Percentiles rank a stretch among this genome's conserved stretches.
phyloP scores from a whole-genome alignment of 192 early-diverging fungal species.

The Pilaira anomala region DNA sequence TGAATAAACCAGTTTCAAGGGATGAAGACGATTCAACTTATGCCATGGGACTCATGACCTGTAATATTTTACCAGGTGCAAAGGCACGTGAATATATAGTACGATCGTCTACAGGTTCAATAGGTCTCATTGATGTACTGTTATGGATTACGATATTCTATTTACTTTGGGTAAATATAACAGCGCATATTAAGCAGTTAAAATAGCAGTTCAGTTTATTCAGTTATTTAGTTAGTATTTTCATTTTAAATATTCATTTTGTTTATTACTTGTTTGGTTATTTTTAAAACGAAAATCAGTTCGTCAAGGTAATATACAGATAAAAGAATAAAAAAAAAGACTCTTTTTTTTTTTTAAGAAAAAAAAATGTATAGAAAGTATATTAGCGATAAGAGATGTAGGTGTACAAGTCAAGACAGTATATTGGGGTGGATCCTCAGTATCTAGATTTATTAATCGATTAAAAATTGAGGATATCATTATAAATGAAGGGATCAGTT shows the following conservation, averaged over 20 bases:
- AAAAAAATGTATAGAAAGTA: constrained; percentile 46
- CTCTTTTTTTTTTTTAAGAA: background rate
- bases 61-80: constrained; percentile 9
- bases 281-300: constrained; percentile 33
- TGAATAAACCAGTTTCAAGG: too few species aligned
- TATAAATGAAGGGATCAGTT: constrained; percentile 75
- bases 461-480: constrained; percentile 63
- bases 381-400: constrained; percentile 64
- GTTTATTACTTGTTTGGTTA: constrained; percentile 17
- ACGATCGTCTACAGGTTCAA: background rate
- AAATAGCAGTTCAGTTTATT: too few species aligned
- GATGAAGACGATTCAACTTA: constrained; percentile 1
- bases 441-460: constrained; percentile 60
- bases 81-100: constrained; percentile 9
- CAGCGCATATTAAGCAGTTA: background rate
- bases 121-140: background rate
- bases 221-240: background rate
- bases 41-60: constrained; percentile 3
- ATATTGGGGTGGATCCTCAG: constrained; percentile 45
- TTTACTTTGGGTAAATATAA: constrained; percentile 1
- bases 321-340: background rate
- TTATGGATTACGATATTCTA: background rate
- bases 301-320: constrained; percentile 33
- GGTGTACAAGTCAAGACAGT: constrained; percentile 65
- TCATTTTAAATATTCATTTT: background rate